Base-by-base conservation (phyloP, 352 stramenopile species). In the Phytopythium ostracodes region DNA sequence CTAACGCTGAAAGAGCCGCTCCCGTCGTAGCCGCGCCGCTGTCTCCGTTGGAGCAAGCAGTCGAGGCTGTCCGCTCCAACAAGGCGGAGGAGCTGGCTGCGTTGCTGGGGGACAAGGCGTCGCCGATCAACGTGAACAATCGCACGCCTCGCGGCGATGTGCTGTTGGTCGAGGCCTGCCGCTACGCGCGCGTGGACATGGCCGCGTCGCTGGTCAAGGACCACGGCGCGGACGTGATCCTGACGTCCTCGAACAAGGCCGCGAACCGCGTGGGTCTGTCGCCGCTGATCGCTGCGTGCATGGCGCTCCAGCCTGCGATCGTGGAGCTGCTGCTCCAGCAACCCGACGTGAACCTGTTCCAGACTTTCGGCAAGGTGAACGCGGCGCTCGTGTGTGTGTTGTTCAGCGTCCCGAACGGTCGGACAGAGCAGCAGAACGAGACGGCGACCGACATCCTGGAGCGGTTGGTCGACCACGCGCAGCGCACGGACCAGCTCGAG, bases 401-500 rank as follows among this genome's bases (percentile, higher is more conserved):
- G 14, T 87, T 79, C 36, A 77, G 73, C 52, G 72, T 82, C 15
- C 72, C 76, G 4, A 90, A 90, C 29, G 79, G 81, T 29, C 75
- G 81, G 51, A 77, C 68, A 1, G 63, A 73, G 18, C 60, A 72
- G 20, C 79, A 91, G 59, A 67, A 83, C 24, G 53, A 65, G 17
- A 43, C 50, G n/a, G 81, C 71, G 11, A 18, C 77, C 24, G 53
- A 42, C 51, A 77, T 88, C 38, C 46, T 91, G 22, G 56, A 71
- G 44, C 70, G 59, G 43, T 14, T 91, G 36, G 27, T 91, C 5
- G 44, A 38, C 3, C 66, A 84, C 27, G 77, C 76, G 14, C 71
- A 84, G 51, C 17, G 63, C 8, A 74, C 67, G 6, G 53, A 40
- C 1, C 68, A 76, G 17, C 35, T 87, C 1, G 25, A 70, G 9